These are phyloP conservation scores for Tagetes erecta DNA, from an alignment of 129 eudicot genomes.

Conservation along the genomic window DNA sequence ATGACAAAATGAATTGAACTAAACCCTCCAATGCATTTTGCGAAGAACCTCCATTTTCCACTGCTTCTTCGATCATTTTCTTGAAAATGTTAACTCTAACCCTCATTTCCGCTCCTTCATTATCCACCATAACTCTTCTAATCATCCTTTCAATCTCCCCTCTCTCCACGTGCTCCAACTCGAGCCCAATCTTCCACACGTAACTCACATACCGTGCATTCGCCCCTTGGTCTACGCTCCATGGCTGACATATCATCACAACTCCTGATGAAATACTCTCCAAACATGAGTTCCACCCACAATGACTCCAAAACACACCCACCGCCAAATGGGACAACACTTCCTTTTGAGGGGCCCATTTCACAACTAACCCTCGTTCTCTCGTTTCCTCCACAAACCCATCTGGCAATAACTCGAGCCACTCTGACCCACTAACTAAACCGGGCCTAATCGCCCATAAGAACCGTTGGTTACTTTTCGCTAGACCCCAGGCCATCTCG, in stretches of 20 bases:
- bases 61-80: constrained; percentile 26
- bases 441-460: constrained; percentile 57
- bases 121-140: constrained; percentile 40
- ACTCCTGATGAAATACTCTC: constrained; percentile 50
- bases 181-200: constrained; percentile 45
- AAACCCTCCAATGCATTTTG: constrained; percentile 34
- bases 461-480: constrained; percentile 45
- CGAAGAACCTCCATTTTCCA: constrained; percentile 38
- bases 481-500: constrained; percentile 60
- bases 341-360: constrained; percentile 59
- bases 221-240: constrained; percentile 39
- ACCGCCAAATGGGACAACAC: constrained; percentile 52
- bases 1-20: constrained; percentile 32
- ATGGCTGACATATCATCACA: constrained; percentile 53
- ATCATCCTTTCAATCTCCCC: constrained; percentile 33
- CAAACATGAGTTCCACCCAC: constrained; percentile 59
- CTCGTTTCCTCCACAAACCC: constrained; percentile 31
- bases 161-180: constrained; percentile 40
- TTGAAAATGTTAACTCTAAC: constrained; percentile 30
- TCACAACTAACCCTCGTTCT: constrained; percentile 42
- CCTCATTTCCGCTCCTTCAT: constrained; percentile 51
- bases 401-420: constrained; percentile 45
- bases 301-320: constrained; percentile 60
- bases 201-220: constrained; percentile 42
- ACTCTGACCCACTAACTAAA: constrained; percentile 39